These are phyloP conservation scores for Kandelia obovata DNA, from an alignment of 345 rosid genomes.

Conservation along the genomic window DNA sequence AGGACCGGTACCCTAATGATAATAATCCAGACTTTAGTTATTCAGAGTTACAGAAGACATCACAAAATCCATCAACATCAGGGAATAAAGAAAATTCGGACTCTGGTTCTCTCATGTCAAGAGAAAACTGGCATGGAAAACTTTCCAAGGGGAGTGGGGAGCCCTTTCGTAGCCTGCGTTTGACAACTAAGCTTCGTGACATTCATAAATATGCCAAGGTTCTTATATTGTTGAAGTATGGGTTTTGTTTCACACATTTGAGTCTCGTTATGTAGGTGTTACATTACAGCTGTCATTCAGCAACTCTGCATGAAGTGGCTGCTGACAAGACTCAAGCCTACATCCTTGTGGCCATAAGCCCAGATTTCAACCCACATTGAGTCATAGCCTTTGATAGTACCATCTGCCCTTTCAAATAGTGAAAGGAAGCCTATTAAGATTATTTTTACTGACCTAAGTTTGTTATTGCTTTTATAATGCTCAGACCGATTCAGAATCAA, in stretches of 20 bases:
- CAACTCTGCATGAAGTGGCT: neutral
- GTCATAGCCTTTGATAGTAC: neutral
- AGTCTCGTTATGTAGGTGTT: neutral
- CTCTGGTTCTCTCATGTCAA: slow-evolving; percentile 58
- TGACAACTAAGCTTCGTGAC: slow-evolving; percentile 91
- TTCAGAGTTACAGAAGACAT: slow-evolving; percentile 56
- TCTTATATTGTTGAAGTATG: slow-evolving; percentile 4
- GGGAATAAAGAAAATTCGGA: slow-evolving; percentile 68
- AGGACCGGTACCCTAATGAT: slow-evolving; percentile 49
- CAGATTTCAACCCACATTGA: neutral
- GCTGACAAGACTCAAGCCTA: neutral
- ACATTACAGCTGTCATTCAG: neutral
- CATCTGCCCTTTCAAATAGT: neutral
- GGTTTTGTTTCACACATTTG: neutral
- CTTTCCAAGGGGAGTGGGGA: slow-evolving; percentile 57
- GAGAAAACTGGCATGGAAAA: slow-evolving; percentile 80
- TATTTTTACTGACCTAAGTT: neutral
- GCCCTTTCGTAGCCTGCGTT: slow-evolving; percentile 62
- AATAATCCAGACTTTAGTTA: slow-evolving; percentile 57
- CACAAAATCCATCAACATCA: slow-evolving; percentile 50
- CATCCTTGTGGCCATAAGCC: neutral
- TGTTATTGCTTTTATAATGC: slow-evolving; percentile 3
- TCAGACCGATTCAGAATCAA: slow-evolving; percentile 83
- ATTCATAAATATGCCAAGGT: slow-evolving; percentile 97
- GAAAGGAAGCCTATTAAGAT: too few species aligned